Conservation (phyloP, 441 rosid species). For the Manihot esculenta region DNA sequence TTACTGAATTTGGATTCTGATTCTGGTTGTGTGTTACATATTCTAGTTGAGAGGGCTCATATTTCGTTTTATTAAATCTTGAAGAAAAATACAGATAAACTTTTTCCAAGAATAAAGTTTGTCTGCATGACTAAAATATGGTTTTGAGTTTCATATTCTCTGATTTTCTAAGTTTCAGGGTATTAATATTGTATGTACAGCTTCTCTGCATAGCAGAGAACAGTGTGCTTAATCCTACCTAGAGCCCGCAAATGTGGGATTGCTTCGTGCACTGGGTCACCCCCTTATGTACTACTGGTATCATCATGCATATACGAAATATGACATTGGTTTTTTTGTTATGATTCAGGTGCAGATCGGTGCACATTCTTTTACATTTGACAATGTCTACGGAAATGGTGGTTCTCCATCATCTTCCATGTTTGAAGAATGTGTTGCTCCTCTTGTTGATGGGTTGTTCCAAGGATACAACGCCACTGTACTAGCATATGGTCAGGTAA, state of each 20-base stretch:
- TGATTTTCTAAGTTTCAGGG: not conserved
- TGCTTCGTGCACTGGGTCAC: too few species aligned
- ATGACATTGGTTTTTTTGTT: constrained; percentile 5
- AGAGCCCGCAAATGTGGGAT: too few species aligned
- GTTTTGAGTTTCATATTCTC: not conserved
- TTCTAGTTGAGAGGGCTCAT: not conserved
- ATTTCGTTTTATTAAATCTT: not conserved
- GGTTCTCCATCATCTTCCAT: constrained; percentile 68
- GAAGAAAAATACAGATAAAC: too few species aligned
- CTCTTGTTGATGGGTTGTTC: constrained; percentile 89
- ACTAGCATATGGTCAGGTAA: constrained; percentile 99
- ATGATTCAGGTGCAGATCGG: constrained; percentile 83
- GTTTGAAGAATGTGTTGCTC: constrained; percentile 81
- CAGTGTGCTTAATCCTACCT: too few species aligned
- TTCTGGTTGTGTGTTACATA: not conserved
- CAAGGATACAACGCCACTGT: constrained; percentile 98
- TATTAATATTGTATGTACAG: too few species aligned
- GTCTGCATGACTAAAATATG: not conserved
- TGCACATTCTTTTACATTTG: constrained; percentile 89
- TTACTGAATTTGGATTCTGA: constrained; percentile 2
- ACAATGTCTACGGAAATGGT: constrained; percentile 86
- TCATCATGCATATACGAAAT: not conserved
- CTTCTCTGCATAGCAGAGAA: too few species aligned
- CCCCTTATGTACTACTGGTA: not conserved
- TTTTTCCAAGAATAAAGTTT: not conserved